Conservation (phyloP, 169 alveolate species). For the Miamiensis avidus region DNA sequence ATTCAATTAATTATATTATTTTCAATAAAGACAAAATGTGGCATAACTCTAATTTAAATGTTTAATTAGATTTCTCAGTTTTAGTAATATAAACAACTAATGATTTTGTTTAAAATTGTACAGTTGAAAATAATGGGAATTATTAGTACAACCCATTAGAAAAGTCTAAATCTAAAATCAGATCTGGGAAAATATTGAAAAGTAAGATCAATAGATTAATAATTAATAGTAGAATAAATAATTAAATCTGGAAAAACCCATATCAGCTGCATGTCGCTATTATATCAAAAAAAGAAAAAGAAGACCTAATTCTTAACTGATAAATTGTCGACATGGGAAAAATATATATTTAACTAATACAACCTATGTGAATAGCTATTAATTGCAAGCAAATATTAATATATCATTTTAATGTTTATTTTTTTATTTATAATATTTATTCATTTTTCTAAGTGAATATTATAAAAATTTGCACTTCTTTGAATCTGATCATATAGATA, state of each 20-base stretch:
- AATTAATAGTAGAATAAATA: not conserved
- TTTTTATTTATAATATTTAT: no score
- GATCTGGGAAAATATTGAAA: not conserved
- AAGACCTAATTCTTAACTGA: not conserved
- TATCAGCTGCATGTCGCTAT: not conserved
- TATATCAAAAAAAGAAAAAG: not conserved
- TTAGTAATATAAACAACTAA: no score
- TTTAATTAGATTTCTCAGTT: no score
- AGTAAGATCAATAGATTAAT: not conserved
- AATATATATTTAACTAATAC: constrained; percentile 29
- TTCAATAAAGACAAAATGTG: no score
- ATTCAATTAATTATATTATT: no score
- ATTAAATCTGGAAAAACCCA: not conserved
- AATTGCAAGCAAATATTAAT: constrained; percentile 20
- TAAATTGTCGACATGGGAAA: constrained; percentile 20
- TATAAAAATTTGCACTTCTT: constrained; percentile 51
- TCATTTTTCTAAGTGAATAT: constrained; percentile 21
- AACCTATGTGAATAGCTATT: constrained; percentile 45
- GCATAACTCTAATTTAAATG: no score
- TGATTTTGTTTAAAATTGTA: no score
- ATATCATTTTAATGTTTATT: no score
- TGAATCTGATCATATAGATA: not conserved
- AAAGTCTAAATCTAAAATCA: constrained; percentile 6
- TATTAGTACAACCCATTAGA: constrained; percentile 77
- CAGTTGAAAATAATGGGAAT: constrained; percentile 80